Base-by-base conservation (phyloP, 768 basidiomycete species). In the Naganishia antarctica region DNA sequence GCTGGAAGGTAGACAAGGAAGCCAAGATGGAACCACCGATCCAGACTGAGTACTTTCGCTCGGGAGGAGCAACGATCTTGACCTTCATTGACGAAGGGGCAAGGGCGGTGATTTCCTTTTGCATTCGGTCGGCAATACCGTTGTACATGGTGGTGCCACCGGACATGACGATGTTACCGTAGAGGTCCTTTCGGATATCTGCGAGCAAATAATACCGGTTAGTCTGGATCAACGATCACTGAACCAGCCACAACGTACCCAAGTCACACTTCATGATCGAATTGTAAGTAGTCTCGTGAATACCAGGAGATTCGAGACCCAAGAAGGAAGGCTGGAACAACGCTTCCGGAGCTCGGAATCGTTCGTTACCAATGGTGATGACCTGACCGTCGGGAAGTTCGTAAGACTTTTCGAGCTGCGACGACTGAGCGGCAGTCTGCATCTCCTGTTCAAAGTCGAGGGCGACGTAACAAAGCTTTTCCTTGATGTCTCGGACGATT, bases 401-500 rank as follows among this genome's bases (percentile, higher is more conserved):
- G 76, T 93, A 94, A 73, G 84, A 87, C 84, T 92, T 94, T 82
- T 93, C 91, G 53, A 92, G 82, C 45, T 88, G 85, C 49, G 89
- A 91, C 25, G 87, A 89, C 74, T 90, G 88, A 64, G 90, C 88
- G 43, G 91, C 90, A 23, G 88, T 90, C 80, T 90, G 87, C 70
- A 93, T 81, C 80, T 94, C 91, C 79, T 92, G 88, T 75, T 93
- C 90, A 70, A 92, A 93, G 79, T 93, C 91, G 66, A 92, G 84
- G 41, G 91, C 91, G 69, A 94, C 91, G 76, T 93, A 93, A 79
- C 91, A 92, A 29, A 93, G 85, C 83, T 91, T 91, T 84, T 91
- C 90, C 83, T 96, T 96, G 83, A 96, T 93, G 78, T 94, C 92
- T 65, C 92, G 84, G 71, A 94, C 92, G 65, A 96, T 91, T 85